Conservation (phyloP, 176 grass and related monocot species). For the Guadua angustifolia region DNA sequence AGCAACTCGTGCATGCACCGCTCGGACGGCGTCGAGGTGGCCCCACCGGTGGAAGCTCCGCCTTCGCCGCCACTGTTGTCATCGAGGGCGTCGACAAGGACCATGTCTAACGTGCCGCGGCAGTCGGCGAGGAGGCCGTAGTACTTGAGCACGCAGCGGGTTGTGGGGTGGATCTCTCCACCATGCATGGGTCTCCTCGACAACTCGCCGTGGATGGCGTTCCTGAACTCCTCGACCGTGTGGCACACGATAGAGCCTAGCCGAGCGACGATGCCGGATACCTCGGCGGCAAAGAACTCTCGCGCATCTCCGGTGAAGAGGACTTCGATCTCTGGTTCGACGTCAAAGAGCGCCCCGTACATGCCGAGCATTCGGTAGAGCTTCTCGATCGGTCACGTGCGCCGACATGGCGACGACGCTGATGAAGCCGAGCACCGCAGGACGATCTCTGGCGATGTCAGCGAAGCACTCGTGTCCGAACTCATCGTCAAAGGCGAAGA, state of each 20-base stretch:
- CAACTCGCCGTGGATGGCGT: slow-evolving; percentile 60
- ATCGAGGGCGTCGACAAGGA: slow-evolving; percentile 47
- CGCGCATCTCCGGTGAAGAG: slow-evolving; percentile 56
- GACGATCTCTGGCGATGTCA: slow-evolving; percentile 67
- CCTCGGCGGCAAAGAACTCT: slow-evolving; percentile 59
- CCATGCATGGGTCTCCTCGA: slow-evolving; percentile 56
- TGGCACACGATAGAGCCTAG: slow-evolving; percentile 55
- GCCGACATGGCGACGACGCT: slow-evolving; percentile 65
- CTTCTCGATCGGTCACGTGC: slow-evolving; percentile 62
- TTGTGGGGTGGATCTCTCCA: slow-evolving; percentile 87
- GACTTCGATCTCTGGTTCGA: slow-evolving; percentile 49
- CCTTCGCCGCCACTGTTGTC: not conserved
- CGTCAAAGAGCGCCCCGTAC: slow-evolving; percentile 76
- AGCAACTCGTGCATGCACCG: slow-evolving; percentile 65
- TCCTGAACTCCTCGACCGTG: slow-evolving; percentile 68
- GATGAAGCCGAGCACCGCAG: slow-evolving; percentile 75
- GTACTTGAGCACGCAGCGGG: slow-evolving; percentile 90
- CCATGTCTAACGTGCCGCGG: slow-evolving; percentile 53
- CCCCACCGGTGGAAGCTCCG: not conserved
- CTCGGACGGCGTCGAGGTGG: slow-evolving; percentile 52
- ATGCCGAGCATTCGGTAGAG: slow-evolving; percentile 78
- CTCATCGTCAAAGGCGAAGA: slow-evolving; percentile 50
- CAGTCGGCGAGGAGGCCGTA: slow-evolving; percentile 71
- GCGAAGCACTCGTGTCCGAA: slow-evolving; percentile 77
- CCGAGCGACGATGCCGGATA: slow-evolving; percentile 37